Conservation (phyloP, 768 basidiomycete species). For the Calocera viscosa region DNA sequence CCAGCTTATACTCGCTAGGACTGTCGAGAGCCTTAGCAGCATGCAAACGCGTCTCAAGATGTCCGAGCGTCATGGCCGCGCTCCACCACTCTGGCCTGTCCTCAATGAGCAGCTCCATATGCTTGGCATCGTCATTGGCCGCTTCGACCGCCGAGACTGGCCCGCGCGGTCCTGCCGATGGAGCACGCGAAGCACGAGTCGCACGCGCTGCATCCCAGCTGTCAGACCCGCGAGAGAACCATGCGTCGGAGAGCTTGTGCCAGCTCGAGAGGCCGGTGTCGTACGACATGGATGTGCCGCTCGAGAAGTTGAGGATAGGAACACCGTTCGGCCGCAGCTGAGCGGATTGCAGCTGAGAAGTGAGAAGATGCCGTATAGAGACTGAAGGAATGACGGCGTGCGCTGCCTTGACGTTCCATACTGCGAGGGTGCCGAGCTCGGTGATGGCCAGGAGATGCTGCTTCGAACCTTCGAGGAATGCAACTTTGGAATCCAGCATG, state of each 20-base stretch:
- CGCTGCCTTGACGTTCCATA: constrained; percentile 67
- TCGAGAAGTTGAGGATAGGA: constrained; percentile 63
- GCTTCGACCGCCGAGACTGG: constrained; percentile 43
- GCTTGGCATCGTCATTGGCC: constrained; percentile 23
- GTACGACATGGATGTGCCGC: constrained; percentile 69
- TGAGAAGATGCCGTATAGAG: constrained; percentile 48
- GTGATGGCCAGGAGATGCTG: constrained; percentile 61
- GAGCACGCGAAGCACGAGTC: neutral
- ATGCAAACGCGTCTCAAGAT: constrained; percentile 72
- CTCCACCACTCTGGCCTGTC: constrained; percentile 62
- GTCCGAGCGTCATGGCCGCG: constrained; percentile 70
- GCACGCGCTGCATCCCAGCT: constrained; percentile 49
- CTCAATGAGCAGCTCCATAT: constrained; percentile 14
- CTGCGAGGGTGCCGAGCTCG: constrained; percentile 53
- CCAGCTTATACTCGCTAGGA: constrained; percentile 70
- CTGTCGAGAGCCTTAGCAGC: constrained; percentile 67
- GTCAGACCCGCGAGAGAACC: constrained; percentile 78
- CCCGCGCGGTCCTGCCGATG: constrained; percentile 33
- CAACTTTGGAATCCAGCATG: constrained; percentile 54
- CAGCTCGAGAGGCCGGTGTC: constrained; percentile 55
- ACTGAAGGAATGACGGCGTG: constrained; percentile 51
- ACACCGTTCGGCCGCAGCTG: constrained; percentile 65
- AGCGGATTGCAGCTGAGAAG: constrained; percentile 45
- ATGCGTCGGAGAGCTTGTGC: constrained; percentile 62
- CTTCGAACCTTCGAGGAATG: constrained; percentile 55